Evolutionary conservation across 208 protist species (phyloP), one percentile per base, ranked within the genome.

Genomic region (Crithidia mellificae): DNA sequence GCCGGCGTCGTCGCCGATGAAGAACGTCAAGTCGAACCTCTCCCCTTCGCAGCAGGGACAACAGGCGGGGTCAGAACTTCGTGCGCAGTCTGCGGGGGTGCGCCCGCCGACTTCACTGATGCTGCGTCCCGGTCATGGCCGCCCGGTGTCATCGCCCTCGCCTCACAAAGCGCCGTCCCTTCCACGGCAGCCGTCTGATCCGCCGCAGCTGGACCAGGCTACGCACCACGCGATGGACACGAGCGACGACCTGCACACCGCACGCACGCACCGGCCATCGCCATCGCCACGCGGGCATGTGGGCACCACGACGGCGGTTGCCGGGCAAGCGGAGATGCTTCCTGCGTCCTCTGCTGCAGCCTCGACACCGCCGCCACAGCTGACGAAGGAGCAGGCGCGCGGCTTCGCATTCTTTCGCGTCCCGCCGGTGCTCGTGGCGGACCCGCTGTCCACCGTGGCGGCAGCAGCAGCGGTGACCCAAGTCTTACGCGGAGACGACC

Each of bases 341-440:
- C n/a, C n/a, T n/a, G n/a, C n/a, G n/a, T n/a, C 41, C 41, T 46
- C 41, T 4, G 8, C 17, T 12, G 12, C 41, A 6, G 6, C 41
- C 17, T n/a, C 8, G 41, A 15, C 41, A 46, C 12, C 17, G 41
- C n/a, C 17, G n/a, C 41, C 41, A n/a, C 51, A 43, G 15, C 46
- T 50, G 34, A 29, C 61, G 8, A 44, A 36, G 12, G 39, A 36
- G 34, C 70, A 50, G 52, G 34, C 17, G 17, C 70, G 70, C 27
- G 27, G 55, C 32, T 75, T 69, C 20, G 22, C 3, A 6, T 59
- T 25, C 63, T 75, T 75, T 20, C 30, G 69, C n/a, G 70, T 65
- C 1, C 70, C 70, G 29, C 22, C 34, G 25, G 62, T 70, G 27
- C 63, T 70, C 7, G 63, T 58, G 39, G 55, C 30, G 24, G 53